phyloP scores from a whole-genome alignment of 2,329 filamentous ascomycete genomes.

The Dactylellina cionopaga region DNA sequence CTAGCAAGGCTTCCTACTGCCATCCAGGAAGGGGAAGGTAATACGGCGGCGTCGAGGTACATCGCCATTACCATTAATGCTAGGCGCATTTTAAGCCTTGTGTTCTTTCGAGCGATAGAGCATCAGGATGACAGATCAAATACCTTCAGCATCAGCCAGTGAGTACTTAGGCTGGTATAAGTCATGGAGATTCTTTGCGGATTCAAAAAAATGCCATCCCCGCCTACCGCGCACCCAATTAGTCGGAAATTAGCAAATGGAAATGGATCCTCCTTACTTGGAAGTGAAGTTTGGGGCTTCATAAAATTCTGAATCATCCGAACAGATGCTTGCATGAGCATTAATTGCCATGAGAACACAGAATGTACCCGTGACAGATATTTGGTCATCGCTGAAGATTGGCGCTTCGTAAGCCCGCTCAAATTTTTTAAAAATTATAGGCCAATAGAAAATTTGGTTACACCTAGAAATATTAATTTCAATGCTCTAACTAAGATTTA shows the following conservation, averaged over 20 bases:
- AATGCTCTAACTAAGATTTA: background rate
- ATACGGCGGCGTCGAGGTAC: conserved; percentile 54
- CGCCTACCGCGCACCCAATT: conserved; percentile 21
- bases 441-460: conserved; percentile 3
- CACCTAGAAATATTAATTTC: background rate
- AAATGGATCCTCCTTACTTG: background rate
- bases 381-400: conserved; percentile 7
- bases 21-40: conserved; percentile 56
- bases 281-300: conserved; percentile 10
- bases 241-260: background rate
- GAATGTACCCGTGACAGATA: conserved; percentile 5
- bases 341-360: conserved; percentile 28
- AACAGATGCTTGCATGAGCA: conserved; percentile 12
- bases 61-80: conserved; percentile 54
- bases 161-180: conserved; percentile 53
- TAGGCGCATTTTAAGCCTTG: conserved; percentile 6
- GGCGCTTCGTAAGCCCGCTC: conserved; percentile 10
- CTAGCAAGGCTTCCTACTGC: conserved; percentile 53
- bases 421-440: conserved; percentile 4
- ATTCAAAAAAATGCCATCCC: conserved; percentile 56
- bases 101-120: background rate
- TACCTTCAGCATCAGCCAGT: conserved; percentile 55
- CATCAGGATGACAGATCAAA: background rate
- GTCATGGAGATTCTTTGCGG: conserved; percentile 55
- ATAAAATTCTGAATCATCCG: conserved; percentile 9